Conservation (phyloP, 225 moss, liverwort and hornwort genomes). For the Pseudoscleropodium purum region DNA sequence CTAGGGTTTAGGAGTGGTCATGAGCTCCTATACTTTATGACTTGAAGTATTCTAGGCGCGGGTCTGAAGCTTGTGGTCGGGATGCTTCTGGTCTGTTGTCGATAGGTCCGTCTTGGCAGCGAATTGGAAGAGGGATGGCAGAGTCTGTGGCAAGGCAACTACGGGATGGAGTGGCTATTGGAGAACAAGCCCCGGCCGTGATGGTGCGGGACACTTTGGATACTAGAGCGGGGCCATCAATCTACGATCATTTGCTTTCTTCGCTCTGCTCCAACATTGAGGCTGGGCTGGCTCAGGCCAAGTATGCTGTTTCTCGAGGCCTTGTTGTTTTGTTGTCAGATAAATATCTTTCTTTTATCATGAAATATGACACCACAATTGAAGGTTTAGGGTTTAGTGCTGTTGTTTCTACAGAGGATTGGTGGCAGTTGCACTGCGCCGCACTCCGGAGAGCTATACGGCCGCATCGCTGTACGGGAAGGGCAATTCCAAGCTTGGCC, state of each 20-base stretch:
- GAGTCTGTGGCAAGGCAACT: slow-evolving; percentile 68
- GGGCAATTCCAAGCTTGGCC: slow-evolving; percentile 16
- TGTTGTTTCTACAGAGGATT: slow-evolving; percentile 33
- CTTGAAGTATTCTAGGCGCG: background rate
- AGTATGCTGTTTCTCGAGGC: slow-evolving; percentile 17
- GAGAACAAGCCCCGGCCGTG: slow-evolving; percentile 80
- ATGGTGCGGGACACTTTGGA: slow-evolving; percentile 69
- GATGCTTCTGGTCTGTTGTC: background rate
- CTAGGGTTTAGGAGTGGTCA: background rate
- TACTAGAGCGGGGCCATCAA: slow-evolving; percentile 40
- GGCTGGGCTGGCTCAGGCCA: slow-evolving; percentile 59
- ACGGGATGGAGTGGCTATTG: slow-evolving; percentile 68
- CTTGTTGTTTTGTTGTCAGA: background rate
- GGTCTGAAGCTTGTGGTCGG: background rate
- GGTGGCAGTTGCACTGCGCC: slow-evolving; percentile 43
- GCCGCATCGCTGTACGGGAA: background rate
- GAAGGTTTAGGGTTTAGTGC: background rate
- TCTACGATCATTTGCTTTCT: slow-evolving; percentile 47
- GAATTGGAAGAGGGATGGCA: slow-evolving; percentile 41
- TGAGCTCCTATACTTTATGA: background rate
- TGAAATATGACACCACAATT: background rate
- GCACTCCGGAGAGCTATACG: slow-evolving; percentile 48
- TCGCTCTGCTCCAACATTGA: slow-evolving; percentile 55
- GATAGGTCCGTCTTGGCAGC: background rate
- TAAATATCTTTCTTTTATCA: background rate